Evolutionary conservation across 2,329 filamentous ascomycete genomes (phyloP), one percentile per base, ranked within the genome.

Genomic region (Colletotrichum sp.): DNA sequence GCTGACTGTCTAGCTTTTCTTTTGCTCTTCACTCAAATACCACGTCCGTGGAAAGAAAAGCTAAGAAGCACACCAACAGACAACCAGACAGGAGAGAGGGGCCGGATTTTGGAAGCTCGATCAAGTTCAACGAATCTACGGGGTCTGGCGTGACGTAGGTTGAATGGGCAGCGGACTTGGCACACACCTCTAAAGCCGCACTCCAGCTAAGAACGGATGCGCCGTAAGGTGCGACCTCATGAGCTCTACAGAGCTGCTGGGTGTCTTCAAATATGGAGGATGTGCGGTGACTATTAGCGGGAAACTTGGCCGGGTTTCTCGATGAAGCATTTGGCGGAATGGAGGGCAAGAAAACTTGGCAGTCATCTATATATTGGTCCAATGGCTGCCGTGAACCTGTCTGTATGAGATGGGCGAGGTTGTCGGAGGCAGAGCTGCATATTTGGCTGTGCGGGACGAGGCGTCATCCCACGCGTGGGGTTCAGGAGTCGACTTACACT

Each of bases 391-490:
- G 16, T 18, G 8, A 18, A 18, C 8, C 36, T 9, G 0, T 44
- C 36, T 18, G 5, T 44, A 10, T 44, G 0, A 18, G 5, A 44
- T 1, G 36, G 36, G 0, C 5, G 1, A 44, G 36, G 8, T 18
- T 18, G 36, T 3, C 16, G 36, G 36, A 39, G 4, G 36, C 36
- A 0, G 36, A 0, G 16, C 36, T 4, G 36, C 36, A 44, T 44
- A 18, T 5, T 18, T 9, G 0, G 36, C 0, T 18, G 1, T 44
- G 4, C 36, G 36, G 5, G 8, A 44, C 3, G 2, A 0, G 36
- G 36, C 36, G 36, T 2, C 36, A 18, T 6, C 36, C 36, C 36
- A 44, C 0, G 36, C 36, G 16, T 44, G 16, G 5, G 8, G 36
- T 18, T 3, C 16, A 9, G 36, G 16, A 44, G 1, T 10, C 5